Evolutionary conservation across 208 protist species (phyloP).

Genomic region (Acanthamoeba triangularis): DNA sequence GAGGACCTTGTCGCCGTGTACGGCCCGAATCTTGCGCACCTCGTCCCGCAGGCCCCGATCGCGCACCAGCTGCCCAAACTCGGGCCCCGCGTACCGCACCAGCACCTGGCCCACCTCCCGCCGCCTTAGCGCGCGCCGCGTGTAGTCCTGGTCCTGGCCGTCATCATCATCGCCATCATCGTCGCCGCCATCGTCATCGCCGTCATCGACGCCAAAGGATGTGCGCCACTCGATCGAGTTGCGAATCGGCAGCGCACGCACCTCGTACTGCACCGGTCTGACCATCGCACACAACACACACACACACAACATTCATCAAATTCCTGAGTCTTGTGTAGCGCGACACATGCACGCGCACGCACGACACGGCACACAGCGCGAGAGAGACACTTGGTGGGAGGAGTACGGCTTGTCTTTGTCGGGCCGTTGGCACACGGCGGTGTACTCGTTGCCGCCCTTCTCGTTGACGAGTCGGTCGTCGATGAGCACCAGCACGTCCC

Average conservation of each 20-base stretch:
- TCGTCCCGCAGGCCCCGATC: not conserved
- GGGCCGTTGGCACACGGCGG: not conserved
- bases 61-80: constrained; percentile 46
- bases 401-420: constrained; percentile 51
- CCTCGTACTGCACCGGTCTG: constrained; percentile 19
- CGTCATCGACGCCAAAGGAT: not conserved
- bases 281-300: not conserved
- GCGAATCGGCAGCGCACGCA: constrained; percentile 18
- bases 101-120: constrained; percentile 3
- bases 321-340: not conserved
- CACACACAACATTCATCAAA: not conserved
- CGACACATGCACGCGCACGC: not conserved
- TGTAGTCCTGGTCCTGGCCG: not conserved
- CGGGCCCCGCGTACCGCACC: constrained; percentile 34
- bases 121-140: not conserved
- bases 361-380: not conserved
- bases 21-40: not conserved
- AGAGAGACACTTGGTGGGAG: not conserved
- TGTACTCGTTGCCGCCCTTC: constrained; percentile 39
- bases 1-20: constrained; percentile 58
- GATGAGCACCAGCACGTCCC: constrained; percentile 54
- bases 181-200: not conserved
- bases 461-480: constrained; percentile 16
- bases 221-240: constrained; percentile 68
- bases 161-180: not conserved